Evolutionary conservation across 1,139 yeast genomes (phyloP).

Genomic region (Candida dubliniensis): DNA sequence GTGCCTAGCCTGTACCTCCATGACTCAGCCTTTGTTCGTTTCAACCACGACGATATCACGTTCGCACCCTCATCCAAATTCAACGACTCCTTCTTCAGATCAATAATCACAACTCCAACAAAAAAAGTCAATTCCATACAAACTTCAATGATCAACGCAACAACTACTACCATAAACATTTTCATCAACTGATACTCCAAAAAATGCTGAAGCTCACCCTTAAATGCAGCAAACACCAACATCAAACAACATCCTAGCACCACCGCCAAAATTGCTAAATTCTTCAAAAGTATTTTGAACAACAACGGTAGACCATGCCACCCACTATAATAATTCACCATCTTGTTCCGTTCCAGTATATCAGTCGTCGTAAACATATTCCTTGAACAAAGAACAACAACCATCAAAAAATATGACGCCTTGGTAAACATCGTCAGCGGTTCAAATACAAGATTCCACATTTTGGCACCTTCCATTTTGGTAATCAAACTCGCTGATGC

Average conservation of each 20-base stretch:
- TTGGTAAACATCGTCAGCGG: constrained; percentile 32
- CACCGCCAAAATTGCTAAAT: constrained; percentile 4
- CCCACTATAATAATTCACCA: constrained; percentile 28
- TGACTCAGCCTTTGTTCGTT: constrained; percentile 16
- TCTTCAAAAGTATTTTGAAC: constrained; percentile 19
- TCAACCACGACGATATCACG: constrained; percentile 25
- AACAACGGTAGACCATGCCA: constrained; percentile 21
- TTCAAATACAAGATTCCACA: constrained; percentile 33
- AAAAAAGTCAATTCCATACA: constrained; percentile 62
- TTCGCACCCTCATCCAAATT: constrained; percentile 23
- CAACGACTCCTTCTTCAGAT: constrained; percentile 61
- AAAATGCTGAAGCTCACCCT: constrained; percentile 21
- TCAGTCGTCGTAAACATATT: constrained; percentile 29
- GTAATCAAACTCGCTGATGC: constrained; percentile 44
- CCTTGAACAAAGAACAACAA: constrained; percentile 32
- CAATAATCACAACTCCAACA: constrained; percentile 64
- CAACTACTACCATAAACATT: constrained; percentile 20
- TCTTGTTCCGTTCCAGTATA: constrained; percentile 19
- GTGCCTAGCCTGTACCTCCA: constrained; percentile 35
- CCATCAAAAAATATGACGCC: constrained; percentile 24
- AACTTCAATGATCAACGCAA: constrained; percentile 56
- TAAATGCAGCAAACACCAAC: constrained; percentile 10
- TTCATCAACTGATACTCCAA: constrained; percentile 19
- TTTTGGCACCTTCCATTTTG: constrained; percentile 17
- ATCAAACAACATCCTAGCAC: constrained; percentile 6